These are phyloP conservation scores for Citrullus mucosospermus DNA, from an alignment of 306 rosid species.

Conservation along the genomic window DNA sequence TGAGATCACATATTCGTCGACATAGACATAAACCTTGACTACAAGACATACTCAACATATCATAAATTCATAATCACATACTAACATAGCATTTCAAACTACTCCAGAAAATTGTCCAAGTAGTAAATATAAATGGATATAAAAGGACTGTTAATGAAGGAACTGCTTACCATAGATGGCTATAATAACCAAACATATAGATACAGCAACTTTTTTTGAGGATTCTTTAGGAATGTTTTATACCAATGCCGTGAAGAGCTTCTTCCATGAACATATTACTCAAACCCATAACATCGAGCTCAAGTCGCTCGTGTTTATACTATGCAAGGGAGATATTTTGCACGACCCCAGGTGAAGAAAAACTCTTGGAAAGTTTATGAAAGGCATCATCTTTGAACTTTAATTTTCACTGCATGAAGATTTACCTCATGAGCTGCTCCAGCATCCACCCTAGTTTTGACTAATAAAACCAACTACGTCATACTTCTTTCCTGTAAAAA, in stretches of 20 bases:
- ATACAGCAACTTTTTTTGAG: background rate
- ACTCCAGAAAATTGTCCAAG: background rate
- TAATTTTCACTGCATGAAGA: background rate
- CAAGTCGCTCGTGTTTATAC: too few species aligned
- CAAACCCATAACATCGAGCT: background rate
- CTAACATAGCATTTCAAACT: background rate
- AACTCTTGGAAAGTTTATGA: background rate
- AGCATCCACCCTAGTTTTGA: background rate
- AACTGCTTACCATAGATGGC: background rate
- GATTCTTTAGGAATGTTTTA: background rate
- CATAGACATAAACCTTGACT: too few species aligned
- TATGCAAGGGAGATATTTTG: background rate
- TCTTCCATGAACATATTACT: background rate
- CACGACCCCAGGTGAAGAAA: background rate
- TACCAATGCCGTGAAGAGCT: background rate
- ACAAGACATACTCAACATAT: too few species aligned
- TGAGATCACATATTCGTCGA: too few species aligned
- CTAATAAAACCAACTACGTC: slow-evolving; percentile 5
- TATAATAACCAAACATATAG: background rate
- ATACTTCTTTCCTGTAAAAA: slow-evolving; percentile 38
- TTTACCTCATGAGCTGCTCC: background rate
- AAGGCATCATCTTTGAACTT: background rate
- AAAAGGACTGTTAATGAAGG: background rate
- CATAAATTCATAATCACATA: background rate
- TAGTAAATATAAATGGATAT: background rate